Percentiles rank a stretch among this genome's conserved stretches.
Conservation (phyloP, 768 basidiomycete species). For the Mycena latifolia region DNA sequence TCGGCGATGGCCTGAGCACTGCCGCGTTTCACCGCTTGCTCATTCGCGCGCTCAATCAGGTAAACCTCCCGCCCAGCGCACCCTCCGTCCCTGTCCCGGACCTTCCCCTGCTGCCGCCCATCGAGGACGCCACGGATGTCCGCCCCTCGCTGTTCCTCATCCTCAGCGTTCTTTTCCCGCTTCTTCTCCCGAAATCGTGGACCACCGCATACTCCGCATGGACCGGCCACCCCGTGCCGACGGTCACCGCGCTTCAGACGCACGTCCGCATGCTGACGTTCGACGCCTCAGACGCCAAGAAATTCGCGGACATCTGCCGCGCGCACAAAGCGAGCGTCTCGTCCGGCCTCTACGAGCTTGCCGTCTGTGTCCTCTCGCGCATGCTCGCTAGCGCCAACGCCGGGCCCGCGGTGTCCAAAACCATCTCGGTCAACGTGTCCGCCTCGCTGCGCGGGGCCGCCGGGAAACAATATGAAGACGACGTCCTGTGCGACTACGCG, state of each 20-base stretch:
- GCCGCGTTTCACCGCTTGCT: constrained; percentile 51
- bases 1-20: constrained; percentile 55
- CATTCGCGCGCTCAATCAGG: constrained; percentile 41
- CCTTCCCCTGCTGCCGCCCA: constrained; percentile 35
- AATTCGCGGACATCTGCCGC: constrained; percentile 42
- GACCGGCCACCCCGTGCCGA: constrained; percentile 44
- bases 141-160: constrained; percentile 42
- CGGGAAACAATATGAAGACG: constrained; percentile 34
- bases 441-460: constrained; percentile 48
- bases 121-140: constrained; percentile 43
- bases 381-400: not conserved
- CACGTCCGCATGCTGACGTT: constrained; percentile 39
- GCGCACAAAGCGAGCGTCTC: constrained; percentile 48
- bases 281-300: not conserved
- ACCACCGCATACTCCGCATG: constrained; percentile 38
- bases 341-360: constrained; percentile 43
- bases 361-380: constrained; percentile 40
- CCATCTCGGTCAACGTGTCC: constrained; percentile 40
- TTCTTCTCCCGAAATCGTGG: constrained; percentile 43
- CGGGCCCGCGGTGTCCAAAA: not conserved
- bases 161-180: constrained; percentile 39
- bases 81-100: constrained; percentile 35
- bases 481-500: constrained; percentile 49
- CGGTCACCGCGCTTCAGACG: constrained; percentile 31
- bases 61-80: not conserved